These are phyloP conservation scores for Vaccinium vitisidaea DNA, from an alignment of 148 eudicot genomes.

Conservation along the genomic window DNA sequence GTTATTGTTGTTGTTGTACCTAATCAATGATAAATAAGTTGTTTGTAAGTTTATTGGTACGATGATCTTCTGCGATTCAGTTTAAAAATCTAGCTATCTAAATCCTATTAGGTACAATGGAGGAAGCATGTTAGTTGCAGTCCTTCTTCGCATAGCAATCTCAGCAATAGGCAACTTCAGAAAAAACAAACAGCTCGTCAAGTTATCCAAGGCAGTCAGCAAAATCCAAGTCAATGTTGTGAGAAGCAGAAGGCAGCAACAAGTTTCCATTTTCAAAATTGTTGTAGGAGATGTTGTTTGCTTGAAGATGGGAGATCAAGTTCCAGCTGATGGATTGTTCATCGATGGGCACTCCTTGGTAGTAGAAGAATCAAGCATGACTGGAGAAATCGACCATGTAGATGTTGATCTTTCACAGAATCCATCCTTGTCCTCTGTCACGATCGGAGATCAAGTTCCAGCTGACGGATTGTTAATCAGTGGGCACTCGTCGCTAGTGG, in stretches of 20 bases:
- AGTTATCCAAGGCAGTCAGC: neutral
- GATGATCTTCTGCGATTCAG: neutral
- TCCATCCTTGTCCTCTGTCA: slow-evolving; percentile 14
- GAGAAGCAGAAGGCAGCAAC: neutral
- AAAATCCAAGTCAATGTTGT: neutral
- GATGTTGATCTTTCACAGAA: neutral
- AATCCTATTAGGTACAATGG: slow-evolving; percentile 25
- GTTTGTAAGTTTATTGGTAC: neutral
- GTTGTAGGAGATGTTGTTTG: slow-evolving; percentile 3
- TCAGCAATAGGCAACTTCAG: neutral
- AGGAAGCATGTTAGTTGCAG: slow-evolving; percentile 18
- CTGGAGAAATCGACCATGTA: slow-evolving; percentile 13
- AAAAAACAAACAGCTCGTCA: neutral
- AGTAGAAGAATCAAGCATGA: slow-evolving; percentile 18
- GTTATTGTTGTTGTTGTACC: too few relatives aligned
- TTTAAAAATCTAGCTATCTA: neutral
- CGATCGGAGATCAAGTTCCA: slow-evolving; percentile 13
- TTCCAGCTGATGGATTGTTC: slow-evolving; percentile 16
- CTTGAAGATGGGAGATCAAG: slow-evolving; percentile 12
- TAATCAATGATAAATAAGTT: too few relatives aligned
- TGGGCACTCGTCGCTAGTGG: neutral
- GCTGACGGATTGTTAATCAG: slow-evolving; percentile 11
- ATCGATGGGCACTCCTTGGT: neutral
- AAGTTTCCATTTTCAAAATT: slow-evolving; percentile 1
- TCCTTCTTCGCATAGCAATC: neutral